A percentile compares a stretch with the other conserved stretches of the same genome.
Evolutionary conservation across 441 rosid species (phyloP).

Genomic region (Aleurites moluccanus): DNA sequence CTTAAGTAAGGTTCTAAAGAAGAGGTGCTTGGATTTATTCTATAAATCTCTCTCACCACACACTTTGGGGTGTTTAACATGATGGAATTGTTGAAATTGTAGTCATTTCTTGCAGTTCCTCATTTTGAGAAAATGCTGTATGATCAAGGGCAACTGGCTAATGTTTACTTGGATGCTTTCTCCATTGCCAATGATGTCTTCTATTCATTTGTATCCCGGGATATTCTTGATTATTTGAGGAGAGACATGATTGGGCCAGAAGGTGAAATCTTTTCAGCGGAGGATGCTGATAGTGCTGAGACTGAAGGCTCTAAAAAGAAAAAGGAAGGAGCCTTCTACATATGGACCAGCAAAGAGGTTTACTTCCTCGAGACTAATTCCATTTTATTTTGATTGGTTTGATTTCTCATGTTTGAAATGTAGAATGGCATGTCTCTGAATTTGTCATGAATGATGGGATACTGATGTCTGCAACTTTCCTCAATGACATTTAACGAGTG

Average conservation of each 20-base stretch:
- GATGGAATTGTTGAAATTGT: slow-evolving; percentile 5
- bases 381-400: neutral
- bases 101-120: slow-evolving; percentile 67
- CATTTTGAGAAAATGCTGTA: slow-evolving; percentile 98
- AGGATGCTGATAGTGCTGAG: slow-evolving; percentile 97
- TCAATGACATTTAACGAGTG: neutral
- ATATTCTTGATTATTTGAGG: slow-evolving; percentile 84
- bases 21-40: slow-evolving; percentile 4
- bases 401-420: slow-evolving; percentile 4
- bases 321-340: slow-evolving; percentile 91
- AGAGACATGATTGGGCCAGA: slow-evolving; percentile 88
- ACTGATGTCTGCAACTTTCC: neutral
- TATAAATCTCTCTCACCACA: neutral
- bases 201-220: slow-evolving; percentile 63
- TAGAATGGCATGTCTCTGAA: neutral
- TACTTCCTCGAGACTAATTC: neutral
- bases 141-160: slow-evolving; percentile 92
- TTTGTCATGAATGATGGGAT: neutral
- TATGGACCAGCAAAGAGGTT: slow-evolving; percentile 86
- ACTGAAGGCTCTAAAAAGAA: slow-evolving; percentile 55
- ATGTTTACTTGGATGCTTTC: slow-evolving; percentile 78
- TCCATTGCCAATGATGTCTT: slow-evolving; percentile 60
- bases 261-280: slow-evolving; percentile 92
- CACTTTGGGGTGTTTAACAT: neutral
- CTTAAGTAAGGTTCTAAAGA: slow-evolving; percentile 4